These are phyloP conservation scores for Inonotus hispidus DNA, from an alignment of 1,284 basidiomycete genomes.

Conservation along the genomic window DNA sequence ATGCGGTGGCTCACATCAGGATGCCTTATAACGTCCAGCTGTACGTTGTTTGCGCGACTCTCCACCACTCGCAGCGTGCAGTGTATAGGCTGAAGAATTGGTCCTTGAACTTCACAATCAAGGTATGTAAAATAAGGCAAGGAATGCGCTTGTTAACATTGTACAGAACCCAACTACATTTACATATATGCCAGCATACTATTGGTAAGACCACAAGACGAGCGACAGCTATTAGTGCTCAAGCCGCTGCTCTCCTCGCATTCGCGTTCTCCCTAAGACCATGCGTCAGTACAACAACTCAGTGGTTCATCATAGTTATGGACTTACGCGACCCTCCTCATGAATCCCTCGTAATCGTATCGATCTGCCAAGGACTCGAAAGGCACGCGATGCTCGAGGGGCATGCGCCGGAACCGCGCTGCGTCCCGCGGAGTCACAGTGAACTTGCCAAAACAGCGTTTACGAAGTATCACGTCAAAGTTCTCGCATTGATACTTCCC, in stretches of 20 bases:
- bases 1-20: no score
- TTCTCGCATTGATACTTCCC: constrained; percentile 1
- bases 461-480: neutral
- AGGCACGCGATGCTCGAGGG: neutral
- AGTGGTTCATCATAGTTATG: neutral
- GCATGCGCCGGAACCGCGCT: neutral
- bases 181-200: no score
- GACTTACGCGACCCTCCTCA: neutral
- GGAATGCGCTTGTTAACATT: no score
- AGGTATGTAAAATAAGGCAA: no score
- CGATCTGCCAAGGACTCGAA: neutral
- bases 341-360: neutral
- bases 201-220: neutral
- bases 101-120: no score
- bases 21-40: no score
- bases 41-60: no score
- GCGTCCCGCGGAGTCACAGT: constrained; percentile 5
- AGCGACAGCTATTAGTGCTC: neutral
- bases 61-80: no score
- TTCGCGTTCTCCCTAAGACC: neutral
- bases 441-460: neutral
- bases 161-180: no score
- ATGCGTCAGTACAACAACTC: neutral
- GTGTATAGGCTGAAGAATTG: no score
- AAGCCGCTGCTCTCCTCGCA: neutral